Conservation (phyloP, 306 rosid genomes). For the Dryas drummondii region DNA sequence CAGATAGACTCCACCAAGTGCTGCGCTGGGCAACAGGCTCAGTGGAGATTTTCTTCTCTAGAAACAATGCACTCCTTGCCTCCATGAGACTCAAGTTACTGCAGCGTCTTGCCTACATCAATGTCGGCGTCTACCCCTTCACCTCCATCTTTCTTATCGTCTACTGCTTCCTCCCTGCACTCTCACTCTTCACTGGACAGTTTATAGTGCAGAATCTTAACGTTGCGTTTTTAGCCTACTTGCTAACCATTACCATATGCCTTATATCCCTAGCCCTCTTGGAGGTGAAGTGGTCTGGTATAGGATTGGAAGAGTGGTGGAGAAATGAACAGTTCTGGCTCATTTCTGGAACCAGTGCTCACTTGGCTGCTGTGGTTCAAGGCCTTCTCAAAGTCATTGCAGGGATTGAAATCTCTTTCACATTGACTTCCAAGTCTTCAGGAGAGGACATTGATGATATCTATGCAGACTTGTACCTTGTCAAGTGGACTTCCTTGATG, state of each 20-base stretch:
- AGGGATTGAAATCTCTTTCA: slow-evolving; percentile 57
- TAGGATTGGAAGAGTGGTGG: slow-evolving; percentile 59
- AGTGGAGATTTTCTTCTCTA: slow-evolving; percentile 55
- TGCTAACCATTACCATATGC: slow-evolving; percentile 41
- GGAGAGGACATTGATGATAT: slow-evolving; percentile 43
- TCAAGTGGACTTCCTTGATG: slow-evolving; percentile 56
- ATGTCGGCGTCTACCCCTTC: slow-evolving; percentile 56
- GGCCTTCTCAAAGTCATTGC: slow-evolving; percentile 52
- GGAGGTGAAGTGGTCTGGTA: slow-evolving; percentile 56
- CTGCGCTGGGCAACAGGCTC: slow-evolving; percentile 60
- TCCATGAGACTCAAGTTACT: slow-evolving; percentile 38
- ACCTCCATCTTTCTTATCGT: slow-evolving; percentile 52
- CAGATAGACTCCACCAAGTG: slow-evolving; percentile 59
- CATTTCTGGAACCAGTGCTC: slow-evolving; percentile 54
- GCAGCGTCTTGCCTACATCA: slow-evolving; percentile 48
- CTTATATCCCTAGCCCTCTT: slow-evolving; percentile 40
- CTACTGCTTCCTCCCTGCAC: slow-evolving; percentile 62
- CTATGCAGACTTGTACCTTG: slow-evolving; percentile 43
- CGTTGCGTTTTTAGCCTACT: slow-evolving; percentile 38
- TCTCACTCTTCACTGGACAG: slow-evolving; percentile 49
- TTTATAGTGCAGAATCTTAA: slow-evolving; percentile 42
- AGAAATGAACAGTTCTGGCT: slow-evolving; percentile 61
- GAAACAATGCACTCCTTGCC: slow-evolving; percentile 46
- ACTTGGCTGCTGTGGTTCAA: slow-evolving; percentile 52
- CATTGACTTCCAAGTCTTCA: slow-evolving; percentile 41